Evolutionary conservation across 139 green algal genomes (phyloP), one percentile per base, ranked within the genome.

Genomic region (Ettlia oleoabundans): DNA sequence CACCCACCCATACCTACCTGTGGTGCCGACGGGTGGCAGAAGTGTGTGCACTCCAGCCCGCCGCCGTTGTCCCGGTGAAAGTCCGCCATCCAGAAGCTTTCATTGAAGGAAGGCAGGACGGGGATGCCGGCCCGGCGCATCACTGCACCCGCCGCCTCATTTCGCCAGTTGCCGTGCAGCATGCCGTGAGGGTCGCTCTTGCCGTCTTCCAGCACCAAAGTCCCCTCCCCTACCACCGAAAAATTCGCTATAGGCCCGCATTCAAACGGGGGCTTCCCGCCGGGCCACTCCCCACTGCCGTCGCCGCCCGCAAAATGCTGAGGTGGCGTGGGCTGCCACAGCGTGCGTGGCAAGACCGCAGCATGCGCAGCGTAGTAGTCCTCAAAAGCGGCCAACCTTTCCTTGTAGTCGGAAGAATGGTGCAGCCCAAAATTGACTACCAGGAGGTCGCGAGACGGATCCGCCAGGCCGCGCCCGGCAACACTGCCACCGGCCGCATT

Each of bases 371-470:
- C n/a, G 41, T 63, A 38, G 28, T 40, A 76, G 28, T 13, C 69
- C 7, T 21, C 28, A 62, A 76, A 76, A 2, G 69, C 69, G 35
- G 22, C 30, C 41, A 76, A 42, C 28, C 4, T 26, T 9, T 10
- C 10, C 2, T 18, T 13, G 69, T 76, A 76, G 26, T 73, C 67
- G 19, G 26, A 26, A 15, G 21, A 41, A 42, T 76, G 69, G 69
- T 76, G 69, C 69, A 76, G 69, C 28, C 69, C 69, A 76, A 76
- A 76, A n/a, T 62, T 76, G 42, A 37, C 69, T 1, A 76, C 30
- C 42, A 76, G 8, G 21, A 76, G 42, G 69, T 76, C 69, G 4
- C 2, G 5, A 8, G 24, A 52, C 28, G 42, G 10, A 13, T 22
- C 33, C 10, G 15, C 33, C 35, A 72, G 65, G 28, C 65, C 33